phyloP scores from a whole-genome alignment of 169 alveolate species.

The Perkinsus chesapeaki region DNA sequence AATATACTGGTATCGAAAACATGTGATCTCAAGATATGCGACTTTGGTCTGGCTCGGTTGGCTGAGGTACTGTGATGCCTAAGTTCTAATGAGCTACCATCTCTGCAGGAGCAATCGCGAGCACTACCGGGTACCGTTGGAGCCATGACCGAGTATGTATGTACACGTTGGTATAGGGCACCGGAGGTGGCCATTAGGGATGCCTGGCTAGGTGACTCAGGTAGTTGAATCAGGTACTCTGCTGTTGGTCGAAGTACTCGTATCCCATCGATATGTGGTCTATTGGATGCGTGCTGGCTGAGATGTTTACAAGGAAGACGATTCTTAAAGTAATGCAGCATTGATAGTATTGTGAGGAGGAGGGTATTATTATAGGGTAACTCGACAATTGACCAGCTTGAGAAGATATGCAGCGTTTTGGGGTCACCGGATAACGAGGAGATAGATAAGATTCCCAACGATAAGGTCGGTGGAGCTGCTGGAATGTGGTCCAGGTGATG shows the following conservation, averaged over 20 bases:
- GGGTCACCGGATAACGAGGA: conserved; percentile 93
- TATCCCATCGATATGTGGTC: conserved; percentile 95
- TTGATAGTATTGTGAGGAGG: conserved; percentile 17
- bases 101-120: neutral
- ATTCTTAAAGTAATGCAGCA: conserved; percentile 57
- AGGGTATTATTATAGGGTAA: conserved; percentile 34
- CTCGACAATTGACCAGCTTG: conserved; percentile 79
- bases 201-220: neutral
- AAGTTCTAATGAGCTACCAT: too few species aligned
- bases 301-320: conserved; percentile 65
- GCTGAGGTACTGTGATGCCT: neutral
- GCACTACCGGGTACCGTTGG: neutral
- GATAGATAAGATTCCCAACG: conserved; percentile 53
- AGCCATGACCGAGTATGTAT: conserved; percentile 85
- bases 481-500: conserved; percentile 39
- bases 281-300: conserved; percentile 89
- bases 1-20: conserved; percentile 89
- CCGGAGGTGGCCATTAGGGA: conserved; percentile 74
- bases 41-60: conserved; percentile 89
- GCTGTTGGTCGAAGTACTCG: conserved; percentile 84
- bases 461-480: conserved; percentile 42
- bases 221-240: conserved; percentile 38
- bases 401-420: conserved; percentile 76
- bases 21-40: conserved; percentile 92
- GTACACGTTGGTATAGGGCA: conserved; percentile 97